phyloP scores from a whole-genome alignment of 306 rosid genomes.

The Rosa persica region DNA sequence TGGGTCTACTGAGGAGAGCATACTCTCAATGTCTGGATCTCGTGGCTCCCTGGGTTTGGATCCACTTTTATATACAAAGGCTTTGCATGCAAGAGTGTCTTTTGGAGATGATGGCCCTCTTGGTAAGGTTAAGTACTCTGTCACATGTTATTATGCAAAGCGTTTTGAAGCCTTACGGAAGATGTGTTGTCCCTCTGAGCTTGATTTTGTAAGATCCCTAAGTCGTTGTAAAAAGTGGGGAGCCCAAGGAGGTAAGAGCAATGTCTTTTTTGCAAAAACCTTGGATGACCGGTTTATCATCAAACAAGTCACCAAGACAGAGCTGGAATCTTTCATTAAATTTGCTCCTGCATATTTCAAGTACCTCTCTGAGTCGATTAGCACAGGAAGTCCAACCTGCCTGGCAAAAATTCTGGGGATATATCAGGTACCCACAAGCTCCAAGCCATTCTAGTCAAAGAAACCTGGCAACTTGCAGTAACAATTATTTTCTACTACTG shows the following conservation, averaged over 20 bases:
- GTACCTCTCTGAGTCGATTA: conserved; percentile 76
- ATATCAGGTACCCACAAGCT: conserved; percentile 72
- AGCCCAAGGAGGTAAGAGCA: conserved; percentile 99
- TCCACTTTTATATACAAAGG: conserved; percentile 53
- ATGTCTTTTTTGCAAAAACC: conserved; percentile 92
- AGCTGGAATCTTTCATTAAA: conserved; percentile 87
- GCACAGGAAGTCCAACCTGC: conserved; percentile 79
- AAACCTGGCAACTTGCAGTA: not conserved
- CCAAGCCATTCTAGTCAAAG: not conserved
- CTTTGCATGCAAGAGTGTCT: conserved; percentile 78
- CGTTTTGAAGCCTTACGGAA: conserved; percentile 83
- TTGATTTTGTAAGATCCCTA: conserved; percentile 77
- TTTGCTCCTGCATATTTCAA: conserved; percentile 84
- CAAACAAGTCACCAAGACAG: conserved; percentile 91
- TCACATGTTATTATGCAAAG: conserved; percentile 79
- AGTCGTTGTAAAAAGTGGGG: conserved; percentile 98
- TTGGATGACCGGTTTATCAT: conserved; percentile 89
- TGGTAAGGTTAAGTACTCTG: conserved; percentile 69
- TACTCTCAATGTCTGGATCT: conserved; percentile 56
- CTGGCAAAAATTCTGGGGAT: conserved; percentile 97
- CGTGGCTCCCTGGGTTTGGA: conserved; percentile 58
- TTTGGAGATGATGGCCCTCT: conserved; percentile 78
- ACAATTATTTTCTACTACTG: not conserved
- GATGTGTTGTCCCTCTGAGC: conserved; percentile 88
- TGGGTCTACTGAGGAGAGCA: conserved; percentile 60